Base-by-base conservation (phyloP, 164 flowering plant genomes). In the Stephania cephalantha region DNA sequence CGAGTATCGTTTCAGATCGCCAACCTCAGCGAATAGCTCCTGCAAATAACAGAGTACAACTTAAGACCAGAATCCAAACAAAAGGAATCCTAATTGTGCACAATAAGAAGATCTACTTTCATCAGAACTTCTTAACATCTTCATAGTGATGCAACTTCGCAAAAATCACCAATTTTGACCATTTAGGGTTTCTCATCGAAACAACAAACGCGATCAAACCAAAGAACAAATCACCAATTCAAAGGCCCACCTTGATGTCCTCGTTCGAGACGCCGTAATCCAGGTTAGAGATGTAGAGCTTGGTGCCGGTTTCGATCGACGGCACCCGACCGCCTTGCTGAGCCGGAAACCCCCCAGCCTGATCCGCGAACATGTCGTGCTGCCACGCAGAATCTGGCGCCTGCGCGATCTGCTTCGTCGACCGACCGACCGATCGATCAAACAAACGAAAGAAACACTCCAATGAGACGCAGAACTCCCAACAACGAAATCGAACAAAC, bases 21-120 rank as follows among this genome's bases (percentile, higher is more conserved):
- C 99, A 73, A 92, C 97, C 82, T 95, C 99, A 5, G 91, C 80
- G 76, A 95, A 95, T 30, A 95, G 89, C 76, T 95, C 98, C 98
- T 95, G 90, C 69, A 81, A 44, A 81, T 2, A 13, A 46, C 22
- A 8, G 46, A 44, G 17, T 45, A 63, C 50, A 44, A 20, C 71
- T 42, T n/a, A 44, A 42, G 45, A 8, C 46, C 46, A 69, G 20
- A 69, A 35, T 11, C 17, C 20, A 44, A 48, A 48, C 55, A 50
- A 50, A 50, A 50, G 6, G 53, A 50, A 50, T 6, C 66, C 42
- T 35, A n/a, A 61, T 18, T 18, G 9, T 6, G 64, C 9, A 17
- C n/a, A 15, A 58, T 18, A n/a, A 17, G 2, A 18, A 8, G 2
- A 12, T 22, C 17, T 58, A 22, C 18, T 18, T 58, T 13, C 6